Evolutionary conservation across 1,284 basidiomycete genomes (phyloP), one percentile per base, ranked within the genome.

Genomic region (Coniferiporia sulphurascens): DNA sequence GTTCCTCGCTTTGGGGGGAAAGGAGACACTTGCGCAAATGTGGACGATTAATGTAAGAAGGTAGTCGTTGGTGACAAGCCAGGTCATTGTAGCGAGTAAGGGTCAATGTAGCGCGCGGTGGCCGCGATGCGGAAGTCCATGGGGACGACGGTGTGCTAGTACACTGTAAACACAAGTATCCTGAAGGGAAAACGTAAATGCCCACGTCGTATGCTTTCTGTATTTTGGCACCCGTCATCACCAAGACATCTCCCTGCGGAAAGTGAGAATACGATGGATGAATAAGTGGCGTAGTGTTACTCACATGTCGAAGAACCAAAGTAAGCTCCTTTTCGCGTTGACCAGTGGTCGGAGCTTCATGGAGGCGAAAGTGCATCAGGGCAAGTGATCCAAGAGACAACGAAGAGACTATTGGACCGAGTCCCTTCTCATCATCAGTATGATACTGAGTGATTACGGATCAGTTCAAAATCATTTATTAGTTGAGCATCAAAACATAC

Each of bases 321-420:
- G 77, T 81, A 63, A 89, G 69, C 3, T 74, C 76, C 34, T 75
- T 73, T 3, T 72, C 65, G 53, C 66, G 69, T 50, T 71, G 46
- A 66, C 67, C 36, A 67, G 68, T 38, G 74, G 74, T 61, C 69
- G 15, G 36, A 35, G 48, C 46, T 54, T 62, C 48, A 8, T 44
- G 72, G 8, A 72, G 68, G 19, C 88, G 81, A 68, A 91, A 91
- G 66, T 89, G 82, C 87, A 91, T 91, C 48, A 82, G 66, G 3
- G 89, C 89, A 10, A 84, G 74, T 2, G 87, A 81, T 13, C 88
- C 88, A 9, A 91, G 70, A 0, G 87, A 89, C 45, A 91, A 70
- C 4, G 88, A 86, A 4, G 88, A 88, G 2, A 91, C 83, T 3
- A 81, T 65, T 5, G 86, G 84, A 1, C 89, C 89, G 5, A 91